phyloP scores from a whole-genome alignment of 768 basidiomycete species.

The Trichaptum fuscoviolaceum region DNA sequence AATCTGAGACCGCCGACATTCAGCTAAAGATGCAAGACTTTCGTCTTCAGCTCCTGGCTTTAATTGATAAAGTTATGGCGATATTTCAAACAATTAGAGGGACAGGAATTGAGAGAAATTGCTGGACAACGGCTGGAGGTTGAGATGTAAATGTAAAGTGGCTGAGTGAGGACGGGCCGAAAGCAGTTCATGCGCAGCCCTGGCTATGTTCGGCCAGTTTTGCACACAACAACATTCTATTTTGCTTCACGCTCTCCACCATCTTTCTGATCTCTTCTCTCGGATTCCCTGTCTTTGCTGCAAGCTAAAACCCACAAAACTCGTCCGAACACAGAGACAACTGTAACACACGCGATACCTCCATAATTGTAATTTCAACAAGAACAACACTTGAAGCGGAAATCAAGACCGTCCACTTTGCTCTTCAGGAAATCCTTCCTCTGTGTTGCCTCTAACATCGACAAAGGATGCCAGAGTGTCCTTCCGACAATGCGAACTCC shows the following conservation, averaged over 20 bases:
- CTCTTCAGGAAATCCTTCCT: background rate
- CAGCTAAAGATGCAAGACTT: no score
- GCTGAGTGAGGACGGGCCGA: background rate
- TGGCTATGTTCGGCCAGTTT: no score
- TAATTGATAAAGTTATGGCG: no score
- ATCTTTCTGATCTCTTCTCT: background rate
- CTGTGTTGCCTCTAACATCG: background rate
- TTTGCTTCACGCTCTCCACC: background rate
- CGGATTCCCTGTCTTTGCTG: background rate
- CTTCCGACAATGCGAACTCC: conserved; percentile 41
- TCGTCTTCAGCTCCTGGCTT: no score
- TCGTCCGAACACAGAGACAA: background rate
- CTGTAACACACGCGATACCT: background rate
- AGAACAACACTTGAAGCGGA: background rate
- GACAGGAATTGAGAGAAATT: no score
- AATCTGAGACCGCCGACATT: no score
- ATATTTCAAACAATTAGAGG: no score
- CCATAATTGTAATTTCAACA: background rate
- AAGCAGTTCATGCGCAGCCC: background rate
- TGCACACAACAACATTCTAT: background rate
- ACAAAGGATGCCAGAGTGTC: conserved; percentile 28
- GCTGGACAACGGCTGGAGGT: no score
- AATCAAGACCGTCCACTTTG: background rate
- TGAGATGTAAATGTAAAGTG: background rate
- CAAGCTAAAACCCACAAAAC: background rate